These are phyloP conservation scores for Truncatella angustata DNA, from an alignment of 2,329 filamentous ascomycete genomes.

Conservation along the genomic window DNA sequence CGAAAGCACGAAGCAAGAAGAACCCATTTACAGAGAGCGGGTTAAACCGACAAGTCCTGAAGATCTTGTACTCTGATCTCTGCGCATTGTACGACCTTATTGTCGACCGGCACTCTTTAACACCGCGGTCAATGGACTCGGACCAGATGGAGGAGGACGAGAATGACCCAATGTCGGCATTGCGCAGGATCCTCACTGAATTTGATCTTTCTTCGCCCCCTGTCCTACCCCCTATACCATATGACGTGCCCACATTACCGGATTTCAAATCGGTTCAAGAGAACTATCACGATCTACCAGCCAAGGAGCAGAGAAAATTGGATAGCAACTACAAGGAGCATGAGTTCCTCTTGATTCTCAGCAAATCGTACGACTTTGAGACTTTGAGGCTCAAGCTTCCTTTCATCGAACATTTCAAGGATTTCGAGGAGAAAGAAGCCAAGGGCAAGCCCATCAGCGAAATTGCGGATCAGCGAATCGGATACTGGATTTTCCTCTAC, in stretches of 20 bases:
- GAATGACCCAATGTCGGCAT: slow-evolving; percentile 57
- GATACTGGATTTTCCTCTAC: slow-evolving; percentile 81
- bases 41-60: slow-evolving; percentile 79
- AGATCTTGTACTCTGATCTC: slow-evolving; percentile 81
- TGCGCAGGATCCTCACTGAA: slow-evolving; percentile 79
- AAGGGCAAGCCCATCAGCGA: slow-evolving; percentile 64
- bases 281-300: slow-evolving; percentile 61
- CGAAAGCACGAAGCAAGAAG: slow-evolving; percentile 88
- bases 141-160: slow-evolving; percentile 53
- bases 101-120: slow-evolving; percentile 75
- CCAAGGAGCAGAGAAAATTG: slow-evolving; percentile 73
- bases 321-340: slow-evolving; percentile 73
- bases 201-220: slow-evolving; percentile 88
- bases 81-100: slow-evolving; percentile 84
- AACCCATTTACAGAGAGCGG: slow-evolving; percentile 84
- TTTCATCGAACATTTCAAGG: slow-evolving; percentile 68
- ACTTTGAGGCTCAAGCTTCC: slow-evolving; percentile 55
- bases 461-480: slow-evolving; percentile 67
- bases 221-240: slow-evolving; percentile 86
- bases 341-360: slow-evolving; percentile 74
- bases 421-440: slow-evolving; percentile 69
- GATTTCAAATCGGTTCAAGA: slow-evolving; percentile 63
- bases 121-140: slow-evolving; percentile 74
- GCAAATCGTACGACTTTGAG: slow-evolving; percentile 78
- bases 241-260: slow-evolving; percentile 79